Base-by-base conservation (phyloP, 2,329 filamentous ascomycete species). In the Metarhizium sp. region DNA sequence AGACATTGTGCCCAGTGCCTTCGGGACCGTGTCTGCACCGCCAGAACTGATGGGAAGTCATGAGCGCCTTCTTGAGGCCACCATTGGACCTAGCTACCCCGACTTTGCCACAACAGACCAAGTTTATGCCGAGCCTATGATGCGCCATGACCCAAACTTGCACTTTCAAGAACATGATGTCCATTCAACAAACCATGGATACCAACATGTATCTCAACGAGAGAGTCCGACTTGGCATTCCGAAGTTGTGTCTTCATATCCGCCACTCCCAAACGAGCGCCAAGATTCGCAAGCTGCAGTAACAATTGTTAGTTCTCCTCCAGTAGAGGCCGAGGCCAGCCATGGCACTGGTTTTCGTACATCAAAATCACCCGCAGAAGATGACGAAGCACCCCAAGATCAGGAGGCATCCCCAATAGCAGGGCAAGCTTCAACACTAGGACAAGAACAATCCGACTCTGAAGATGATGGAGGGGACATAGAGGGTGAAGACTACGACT, bases 401-500 rank as follows among this genome's bases (percentile, higher is more conserved):
- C 18, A 48, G n/a, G 48, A 25, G 43, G 4, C 30, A 6, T 16
- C 18, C 16, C 18, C 32, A 43, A 34, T 40, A n/a, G 11, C 4
- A 54, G n/a, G 34, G 49, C 25, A n/a, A 34, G 18, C 14, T 47
- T 36, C 4, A 45, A 43, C n/a, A 56, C 51, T 46, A 63, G 62
- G 54, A 20, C 58, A 58, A 47, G 64, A 63, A 49, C 59, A 10
- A 32, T 52, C 45, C 34, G 36, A 25, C 38, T 58, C 47, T 7
- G 47, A 63, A 49, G 58, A 58, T 20, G 63, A 68, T 52, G 64
- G 61, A 18, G 62, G 63, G 1, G 66, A 69, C 16, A 55, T 63
- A 20, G 59, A 62, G 40, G 68, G 69, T 13, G 67, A 70, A 36
- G 68, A 70, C 54, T 69, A 70, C 30, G 67, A 70, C 49, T 58